Conservation (phyloP, 352 stramenopile species). For the Globisporangium echinulatum region DNA sequence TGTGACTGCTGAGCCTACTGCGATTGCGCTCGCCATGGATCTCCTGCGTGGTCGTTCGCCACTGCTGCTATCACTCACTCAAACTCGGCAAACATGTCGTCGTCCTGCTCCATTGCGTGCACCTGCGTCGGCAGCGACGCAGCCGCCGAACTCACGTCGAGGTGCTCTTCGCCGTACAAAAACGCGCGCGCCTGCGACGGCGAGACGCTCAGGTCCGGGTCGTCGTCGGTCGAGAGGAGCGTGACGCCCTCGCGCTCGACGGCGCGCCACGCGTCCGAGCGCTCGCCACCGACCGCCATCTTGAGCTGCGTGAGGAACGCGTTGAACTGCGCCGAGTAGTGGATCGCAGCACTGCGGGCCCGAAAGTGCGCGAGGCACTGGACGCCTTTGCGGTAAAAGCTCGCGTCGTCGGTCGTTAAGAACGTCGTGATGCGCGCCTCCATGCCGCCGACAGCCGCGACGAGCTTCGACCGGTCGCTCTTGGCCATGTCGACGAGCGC, state of each 20-base stretch:
- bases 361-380: constrained; percentile 72
- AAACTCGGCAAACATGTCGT: constrained; percentile 82
- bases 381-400: constrained; percentile 61
- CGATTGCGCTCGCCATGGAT: neutral
- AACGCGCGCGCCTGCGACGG: constrained; percentile 45
- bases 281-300: constrained; percentile 25
- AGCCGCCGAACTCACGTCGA: constrained; percentile 30
- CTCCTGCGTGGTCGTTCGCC: neutral
- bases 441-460: constrained; percentile 59
- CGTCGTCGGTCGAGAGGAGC: constrained; percentile 46
- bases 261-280: constrained; percentile 43
- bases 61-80: constrained; percentile 25
- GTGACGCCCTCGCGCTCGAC: constrained; percentile 53
- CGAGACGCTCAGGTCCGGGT: constrained; percentile 47
- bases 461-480: constrained; percentile 29
- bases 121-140: constrained; percentile 57
- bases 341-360: constrained; percentile 58
- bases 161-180: constrained; percentile 51
- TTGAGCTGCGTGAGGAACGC: constrained; percentile 60
- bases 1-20: too few species aligned
- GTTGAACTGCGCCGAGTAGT: constrained; percentile 74
- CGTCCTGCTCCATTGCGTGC: constrained; percentile 56
- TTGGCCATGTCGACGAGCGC: constrained; percentile 51
- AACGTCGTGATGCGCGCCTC: constrained; percentile 61
- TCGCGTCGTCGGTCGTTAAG: constrained; percentile 27